These are phyloP conservation scores for Plantago elongata DNA, from an alignment of 257 asterid genomes.

Conservation along the genomic window DNA sequence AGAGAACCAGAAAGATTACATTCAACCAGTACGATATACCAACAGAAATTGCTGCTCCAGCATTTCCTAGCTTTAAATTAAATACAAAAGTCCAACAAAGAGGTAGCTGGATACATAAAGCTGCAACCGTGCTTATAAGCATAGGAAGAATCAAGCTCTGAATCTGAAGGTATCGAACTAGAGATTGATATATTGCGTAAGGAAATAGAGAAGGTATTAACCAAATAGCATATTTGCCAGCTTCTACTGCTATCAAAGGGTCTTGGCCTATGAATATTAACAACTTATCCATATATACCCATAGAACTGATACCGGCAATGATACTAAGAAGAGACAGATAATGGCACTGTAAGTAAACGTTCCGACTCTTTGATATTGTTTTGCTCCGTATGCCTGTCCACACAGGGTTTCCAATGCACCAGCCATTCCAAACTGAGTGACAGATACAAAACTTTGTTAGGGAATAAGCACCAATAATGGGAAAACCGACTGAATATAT, in stretches of 20 bases:
- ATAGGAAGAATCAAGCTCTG: slow-evolving; percentile 41
- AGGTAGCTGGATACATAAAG: slow-evolving; percentile 24
- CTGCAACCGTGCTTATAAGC: slow-evolving; percentile 27
- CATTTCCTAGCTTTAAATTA: slow-evolving; percentile 30
- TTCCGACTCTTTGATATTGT: slow-evolving; percentile 32
- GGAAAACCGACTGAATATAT: not conserved
- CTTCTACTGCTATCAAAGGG: slow-evolving; percentile 35
- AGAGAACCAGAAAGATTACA: slow-evolving; percentile 33
- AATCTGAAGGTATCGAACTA: slow-evolving; percentile 35
- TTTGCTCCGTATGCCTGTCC: slow-evolving; percentile 42
- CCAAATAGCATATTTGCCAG: slow-evolving; percentile 30
- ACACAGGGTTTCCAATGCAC: slow-evolving; percentile 45
- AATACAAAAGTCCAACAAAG: slow-evolving; percentile 41
- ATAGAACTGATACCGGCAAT: slow-evolving; percentile 31
- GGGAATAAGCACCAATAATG: not conserved
- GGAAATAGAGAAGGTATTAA: slow-evolving; percentile 37
- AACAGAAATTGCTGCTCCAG: slow-evolving; percentile 40
- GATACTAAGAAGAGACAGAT: slow-evolving; percentile 34
- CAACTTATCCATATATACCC: slow-evolving; percentile 33
- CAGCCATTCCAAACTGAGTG: slow-evolving; percentile 37
- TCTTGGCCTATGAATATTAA: slow-evolving; percentile 38
- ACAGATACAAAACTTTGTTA: not conserved
- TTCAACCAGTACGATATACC: slow-evolving; percentile 39
- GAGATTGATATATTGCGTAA: slow-evolving; percentile 35
- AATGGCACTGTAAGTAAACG: slow-evolving; percentile 28